Conservation (phyloP, 805 yeast genomes). For the Diddensiella transvaalensis region DNA sequence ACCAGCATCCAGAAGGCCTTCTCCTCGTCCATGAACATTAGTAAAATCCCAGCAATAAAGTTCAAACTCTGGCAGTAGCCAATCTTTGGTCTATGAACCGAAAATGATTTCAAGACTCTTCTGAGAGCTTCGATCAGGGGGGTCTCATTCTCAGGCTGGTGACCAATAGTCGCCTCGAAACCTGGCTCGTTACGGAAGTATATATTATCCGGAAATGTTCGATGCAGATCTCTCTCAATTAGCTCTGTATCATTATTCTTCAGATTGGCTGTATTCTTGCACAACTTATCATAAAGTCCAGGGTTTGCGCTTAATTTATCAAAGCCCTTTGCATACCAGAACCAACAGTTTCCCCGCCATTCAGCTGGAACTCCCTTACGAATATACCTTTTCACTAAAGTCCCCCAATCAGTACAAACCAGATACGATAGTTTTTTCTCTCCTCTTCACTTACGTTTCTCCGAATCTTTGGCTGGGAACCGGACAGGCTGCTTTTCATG, state of each 20-base stretch:
- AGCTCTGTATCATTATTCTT: slow-evolving; percentile 81
- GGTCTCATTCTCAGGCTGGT: slow-evolving; percentile 45
- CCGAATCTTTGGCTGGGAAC: slow-evolving; percentile 32
- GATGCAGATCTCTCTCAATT: slow-evolving; percentile 86
- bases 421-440: background rate
- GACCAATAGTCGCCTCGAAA: slow-evolving; percentile 1
- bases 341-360: slow-evolving; percentile 98
- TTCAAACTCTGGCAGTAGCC: slow-evolving; percentile 97
- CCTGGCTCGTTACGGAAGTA: slow-evolving; percentile 53
- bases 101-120: slow-evolving; percentile 77
- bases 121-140: slow-evolving; percentile 67
- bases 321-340: slow-evolving; percentile 84
- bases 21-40: slow-evolving; percentile 86
- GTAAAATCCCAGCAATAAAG: slow-evolving; percentile 81
- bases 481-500: slow-evolving; percentile 40
- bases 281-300: slow-evolving; percentile 71
- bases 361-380: slow-evolving; percentile 94
- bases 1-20: slow-evolving; percentile 94
- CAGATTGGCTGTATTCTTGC: slow-evolving; percentile 50
- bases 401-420: background rate
- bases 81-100: slow-evolving; percentile 79
- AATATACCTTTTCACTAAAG: slow-evolving; percentile 61
- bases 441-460: slow-evolving; percentile 17
- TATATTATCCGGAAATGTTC: slow-evolving; percentile 93
- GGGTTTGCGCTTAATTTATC: slow-evolving; percentile 63